These are phyloP conservation scores for Crithidia mellificae DNA, from an alignment of 208 protist genomes.

Conservation along the genomic window DNA sequence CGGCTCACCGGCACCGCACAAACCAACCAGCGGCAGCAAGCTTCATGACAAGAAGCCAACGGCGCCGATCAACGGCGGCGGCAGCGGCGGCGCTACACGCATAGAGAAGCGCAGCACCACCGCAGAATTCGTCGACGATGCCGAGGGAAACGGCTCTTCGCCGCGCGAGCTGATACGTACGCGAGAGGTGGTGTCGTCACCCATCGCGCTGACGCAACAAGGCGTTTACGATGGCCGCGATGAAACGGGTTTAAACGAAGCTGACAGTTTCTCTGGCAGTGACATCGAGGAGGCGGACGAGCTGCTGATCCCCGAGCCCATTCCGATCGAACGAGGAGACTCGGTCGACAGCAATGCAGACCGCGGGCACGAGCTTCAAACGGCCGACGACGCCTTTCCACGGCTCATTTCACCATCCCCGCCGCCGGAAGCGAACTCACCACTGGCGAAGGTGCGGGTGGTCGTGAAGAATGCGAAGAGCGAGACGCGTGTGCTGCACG, in stretches of 20 bases:
- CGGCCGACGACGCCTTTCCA: neutral
- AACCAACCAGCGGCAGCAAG: neutral
- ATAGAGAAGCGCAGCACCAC: neutral
- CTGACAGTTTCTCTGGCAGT: slow-evolving; percentile 4
- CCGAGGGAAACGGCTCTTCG: neutral
- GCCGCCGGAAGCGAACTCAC: neutral
- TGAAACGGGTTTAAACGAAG: neutral
- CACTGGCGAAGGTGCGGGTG: neutral
- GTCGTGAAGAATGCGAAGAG: no score
- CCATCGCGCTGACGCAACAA: neutral
- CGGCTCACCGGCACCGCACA: neutral
- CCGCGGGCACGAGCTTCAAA: neutral
- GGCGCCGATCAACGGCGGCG: neutral
- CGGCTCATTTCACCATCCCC: slow-evolving; percentile 10
- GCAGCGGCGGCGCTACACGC: neutral
- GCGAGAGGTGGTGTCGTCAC: neutral
- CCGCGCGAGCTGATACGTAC: slow-evolving; percentile 1
- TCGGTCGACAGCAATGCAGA: neutral
- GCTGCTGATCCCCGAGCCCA: slow-evolving; percentile 5
- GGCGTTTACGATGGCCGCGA: neutral
- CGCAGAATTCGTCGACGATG: slow-evolving; percentile 9
- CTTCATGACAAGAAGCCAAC: neutral
- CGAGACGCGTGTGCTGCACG: no score
- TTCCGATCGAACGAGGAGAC: slow-evolving; percentile 14
- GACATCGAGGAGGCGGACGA: slow-evolving; percentile 13